These are phyloP conservation scores for Taiozyma onychis DNA, from an alignment of 1,139 yeast species.

Conservation along the genomic window DNA sequence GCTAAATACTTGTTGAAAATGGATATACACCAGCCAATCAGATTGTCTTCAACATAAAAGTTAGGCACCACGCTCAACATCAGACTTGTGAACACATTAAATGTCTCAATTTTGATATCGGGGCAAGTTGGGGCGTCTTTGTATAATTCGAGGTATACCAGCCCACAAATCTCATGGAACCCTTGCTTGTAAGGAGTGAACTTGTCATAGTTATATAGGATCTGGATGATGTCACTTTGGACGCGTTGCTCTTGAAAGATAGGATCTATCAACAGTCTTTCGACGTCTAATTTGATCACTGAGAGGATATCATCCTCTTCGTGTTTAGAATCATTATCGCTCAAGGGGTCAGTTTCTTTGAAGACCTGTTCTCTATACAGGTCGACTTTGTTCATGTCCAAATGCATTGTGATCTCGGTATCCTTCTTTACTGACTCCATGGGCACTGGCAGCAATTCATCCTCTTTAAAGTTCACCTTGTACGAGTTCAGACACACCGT, in stretches of 20 bases:
- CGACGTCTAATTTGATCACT: conserved; percentile 58
- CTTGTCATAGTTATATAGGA: conserved; percentile 44
- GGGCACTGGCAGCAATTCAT: conserved; percentile 15
- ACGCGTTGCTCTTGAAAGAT: conserved; percentile 36
- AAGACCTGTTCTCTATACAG: not conserved
- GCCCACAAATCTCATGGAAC: conserved; percentile 60
- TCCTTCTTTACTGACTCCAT: not conserved
- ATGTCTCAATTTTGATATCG: conserved; percentile 21
- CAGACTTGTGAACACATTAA: conserved; percentile 26
- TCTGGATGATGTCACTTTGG: conserved; percentile 42
- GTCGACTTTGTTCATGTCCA: not conserved
- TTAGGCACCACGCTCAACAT: conserved; percentile 31
- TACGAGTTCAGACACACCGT: conserved; percentile 19
- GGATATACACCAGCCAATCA: conserved; percentile 29
- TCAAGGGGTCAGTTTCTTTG: conserved; percentile 7
- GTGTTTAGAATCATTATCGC: not conserved
- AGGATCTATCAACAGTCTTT: conserved; percentile 52
- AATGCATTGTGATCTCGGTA: not conserved
- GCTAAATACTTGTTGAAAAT: conserved; percentile 44
- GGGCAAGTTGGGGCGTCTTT: conserved; percentile 29
- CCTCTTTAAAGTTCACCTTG: conserved; percentile 11
- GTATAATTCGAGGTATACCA: conserved; percentile 46
- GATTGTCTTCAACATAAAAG: conserved; percentile 28
- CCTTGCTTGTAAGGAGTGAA: conserved; percentile 63
- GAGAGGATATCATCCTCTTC: conserved; percentile 26